phyloP scores from a whole-genome alignment of 805 yeast genomes.

The Cyberlindnera samutprakarnensis region DNA sequence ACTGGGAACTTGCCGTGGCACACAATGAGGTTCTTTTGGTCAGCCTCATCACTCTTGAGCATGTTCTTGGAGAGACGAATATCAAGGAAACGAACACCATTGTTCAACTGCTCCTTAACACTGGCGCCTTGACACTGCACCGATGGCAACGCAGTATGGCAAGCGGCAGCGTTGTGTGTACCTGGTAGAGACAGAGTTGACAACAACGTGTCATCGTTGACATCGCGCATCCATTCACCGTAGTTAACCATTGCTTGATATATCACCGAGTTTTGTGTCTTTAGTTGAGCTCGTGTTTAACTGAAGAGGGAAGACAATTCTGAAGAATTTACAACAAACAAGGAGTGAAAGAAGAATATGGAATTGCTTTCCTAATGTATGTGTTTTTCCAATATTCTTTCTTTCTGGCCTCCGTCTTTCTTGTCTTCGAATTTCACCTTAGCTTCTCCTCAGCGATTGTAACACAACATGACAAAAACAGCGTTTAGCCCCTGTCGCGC shows the following conservation, averaged over 20 bases:
- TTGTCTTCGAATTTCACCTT: too few relatives aligned
- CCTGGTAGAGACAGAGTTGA: constrained; percentile 64
- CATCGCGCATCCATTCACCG: constrained; percentile 43
- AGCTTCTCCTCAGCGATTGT: too few relatives aligned
- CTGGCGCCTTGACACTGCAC: constrained; percentile 68
- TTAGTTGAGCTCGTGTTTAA: too few relatives aligned
- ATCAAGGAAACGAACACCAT: constrained; percentile 75
- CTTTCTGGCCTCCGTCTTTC: too few relatives aligned
- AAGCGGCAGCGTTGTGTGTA: constrained; percentile 81
- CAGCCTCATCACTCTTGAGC: constrained; percentile 38
- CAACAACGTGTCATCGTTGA: constrained; percentile 43
- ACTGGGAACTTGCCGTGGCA: constrained; percentile 77
- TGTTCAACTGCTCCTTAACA: constrained; percentile 51
- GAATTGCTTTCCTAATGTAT: too few relatives aligned
- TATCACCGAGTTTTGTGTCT: too few relatives aligned
- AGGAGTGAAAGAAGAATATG: too few relatives aligned
- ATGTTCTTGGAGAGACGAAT: constrained; percentile 55
- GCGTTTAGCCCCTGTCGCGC: too few relatives aligned
- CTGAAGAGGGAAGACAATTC: too few relatives aligned
- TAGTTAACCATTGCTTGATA: constrained; percentile 18
- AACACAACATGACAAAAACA: too few relatives aligned
- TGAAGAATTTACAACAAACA: too few relatives aligned
- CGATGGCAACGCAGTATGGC: constrained; percentile 61
- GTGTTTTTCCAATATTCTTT: too few relatives aligned
- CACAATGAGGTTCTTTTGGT: constrained; percentile 48